These are phyloP conservation scores for Talaromyces sp. DNA, from an alignment of 2,329 filamentous ascomycete species.

Conservation along the genomic window DNA sequence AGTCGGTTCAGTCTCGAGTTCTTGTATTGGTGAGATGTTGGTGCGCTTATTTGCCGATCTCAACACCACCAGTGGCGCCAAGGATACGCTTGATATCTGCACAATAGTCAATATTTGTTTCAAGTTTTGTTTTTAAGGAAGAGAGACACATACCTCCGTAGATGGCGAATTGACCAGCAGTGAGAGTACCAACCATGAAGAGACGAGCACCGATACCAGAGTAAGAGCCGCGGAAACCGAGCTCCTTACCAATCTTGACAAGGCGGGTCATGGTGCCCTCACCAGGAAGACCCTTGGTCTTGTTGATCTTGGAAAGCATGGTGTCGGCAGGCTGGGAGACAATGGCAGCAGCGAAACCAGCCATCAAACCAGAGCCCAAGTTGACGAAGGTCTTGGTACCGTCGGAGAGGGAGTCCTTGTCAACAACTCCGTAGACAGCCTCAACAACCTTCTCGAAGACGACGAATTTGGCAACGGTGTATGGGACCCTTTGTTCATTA, in stretches of 20 bases:
- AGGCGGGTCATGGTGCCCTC: slow-evolving; percentile 76
- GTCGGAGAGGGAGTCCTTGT: slow-evolving; percentile 67
- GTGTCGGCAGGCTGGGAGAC: slow-evolving; percentile 89
- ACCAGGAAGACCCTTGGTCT: slow-evolving; percentile 81
- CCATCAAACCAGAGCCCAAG: slow-evolving; percentile 78
- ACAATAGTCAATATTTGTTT: not conserved
- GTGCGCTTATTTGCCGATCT: slow-evolving; percentile 52
- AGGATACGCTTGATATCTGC: slow-evolving; percentile 61
- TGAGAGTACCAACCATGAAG: slow-evolving; percentile 71
- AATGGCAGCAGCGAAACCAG: slow-evolving; percentile 80
- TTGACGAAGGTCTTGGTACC: slow-evolving; percentile 74
- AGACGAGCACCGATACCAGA: slow-evolving; percentile 76
- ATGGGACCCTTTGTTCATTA: slow-evolving; percentile 62
- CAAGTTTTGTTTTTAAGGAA: not conserved
- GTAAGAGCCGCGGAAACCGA: slow-evolving; percentile 74
- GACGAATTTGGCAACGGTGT: slow-evolving; percentile 95
- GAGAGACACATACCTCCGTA: slow-evolving; percentile 55
- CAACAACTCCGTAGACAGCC: slow-evolving; percentile 61
- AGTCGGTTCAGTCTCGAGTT: not conserved
- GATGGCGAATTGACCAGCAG: slow-evolving; percentile 81
- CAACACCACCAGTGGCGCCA: slow-evolving; percentile 70
- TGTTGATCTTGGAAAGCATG: slow-evolving; percentile 96
- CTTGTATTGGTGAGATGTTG: not conserved
- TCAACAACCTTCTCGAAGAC: slow-evolving; percentile 87
- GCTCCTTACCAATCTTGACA: slow-evolving; percentile 84